A percentile compares a stretch with the other conserved stretches of the same genome.
Conservation (phyloP, 805 yeast genomes). For the Kluyveromyces wickerhamii region DNA sequence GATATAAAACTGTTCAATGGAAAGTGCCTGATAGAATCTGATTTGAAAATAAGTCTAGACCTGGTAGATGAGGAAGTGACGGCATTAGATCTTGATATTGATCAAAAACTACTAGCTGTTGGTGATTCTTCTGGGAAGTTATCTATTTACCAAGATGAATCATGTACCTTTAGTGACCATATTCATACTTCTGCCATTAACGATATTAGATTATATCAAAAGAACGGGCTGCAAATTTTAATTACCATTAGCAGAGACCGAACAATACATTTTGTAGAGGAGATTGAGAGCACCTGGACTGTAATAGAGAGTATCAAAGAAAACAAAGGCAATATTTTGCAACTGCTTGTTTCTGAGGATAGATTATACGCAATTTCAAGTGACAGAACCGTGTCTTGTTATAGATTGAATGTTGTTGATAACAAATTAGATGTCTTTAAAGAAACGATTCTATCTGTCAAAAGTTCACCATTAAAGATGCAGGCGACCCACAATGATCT, state of each 20-base stretch:
- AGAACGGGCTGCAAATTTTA: constrained; percentile 26
- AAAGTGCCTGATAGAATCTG: constrained; percentile 10
- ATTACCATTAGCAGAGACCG: constrained; percentile 52
- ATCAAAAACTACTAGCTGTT: constrained; percentile 33
- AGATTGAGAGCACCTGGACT: constrained; percentile 35
- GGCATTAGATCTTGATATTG: constrained; percentile 31
- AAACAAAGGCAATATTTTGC: constrained; percentile 47
- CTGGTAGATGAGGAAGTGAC: constrained; percentile 25
- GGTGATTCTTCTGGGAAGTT: constrained; percentile 42
- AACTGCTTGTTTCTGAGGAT: constrained; percentile 25
- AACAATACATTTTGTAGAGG: constrained; percentile 48
- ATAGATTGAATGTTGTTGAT: constrained; percentile 28
- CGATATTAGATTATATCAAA: constrained; percentile 34
- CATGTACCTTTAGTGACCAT: constrained; percentile 26
- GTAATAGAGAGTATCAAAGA: constrained; percentile 51
- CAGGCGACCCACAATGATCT: constrained; percentile 32
- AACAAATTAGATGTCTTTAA: constrained; percentile 20
- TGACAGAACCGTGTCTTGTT: constrained; percentile 54
- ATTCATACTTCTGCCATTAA: constrained; percentile 49
- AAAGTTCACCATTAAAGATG: constrained; percentile 43
- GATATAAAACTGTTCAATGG: constrained; percentile 27
- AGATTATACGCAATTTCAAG: constrained; percentile 48
- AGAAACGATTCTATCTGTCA: constrained; percentile 43
- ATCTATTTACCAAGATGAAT: constrained; percentile 14
- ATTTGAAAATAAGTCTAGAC: constrained; percentile 13